A percentile compares a stretch with the other conserved stretches of the same genome.
These are phyloP conservation scores for Nissolia schottii DNA, from an alignment of 306 rosid species.

Conservation along the genomic window DNA sequence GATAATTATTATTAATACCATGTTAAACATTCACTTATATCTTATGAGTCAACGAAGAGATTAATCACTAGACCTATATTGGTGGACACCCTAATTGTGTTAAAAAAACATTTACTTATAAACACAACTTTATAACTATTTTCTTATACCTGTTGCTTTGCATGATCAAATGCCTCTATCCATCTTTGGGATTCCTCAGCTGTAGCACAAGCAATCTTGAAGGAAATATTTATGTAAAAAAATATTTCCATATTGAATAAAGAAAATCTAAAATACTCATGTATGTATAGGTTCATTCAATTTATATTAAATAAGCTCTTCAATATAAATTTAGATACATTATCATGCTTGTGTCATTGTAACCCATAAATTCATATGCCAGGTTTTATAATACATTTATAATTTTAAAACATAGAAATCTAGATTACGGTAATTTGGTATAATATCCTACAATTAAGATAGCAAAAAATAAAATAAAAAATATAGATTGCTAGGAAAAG, in stretches of 20 bases:
- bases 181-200: constrained; percentile 73
- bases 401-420: not conserved
- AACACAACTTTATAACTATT: constrained; percentile 1
- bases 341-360: not conserved
- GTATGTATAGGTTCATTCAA: not conserved
- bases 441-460: not conserved
- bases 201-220: constrained; percentile 78
- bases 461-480: not conserved
- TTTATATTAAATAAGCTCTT: constrained; percentile 5
- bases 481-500: too few species aligned
- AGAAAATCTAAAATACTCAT: not conserved
- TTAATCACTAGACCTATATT: too few species aligned
- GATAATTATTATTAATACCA: not conserved
- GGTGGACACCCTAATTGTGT: too few species aligned
- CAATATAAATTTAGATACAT: not conserved
- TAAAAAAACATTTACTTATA: too few species aligned
- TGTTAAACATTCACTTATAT: not conserved
- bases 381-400: not conserved
- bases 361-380: not conserved
- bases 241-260: not conserved
- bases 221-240: constrained; percentile 11
- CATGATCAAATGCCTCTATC: constrained; percentile 92
- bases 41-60: too few species aligned
- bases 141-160: constrained; percentile 77
- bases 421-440: not conserved